These are phyloP conservation scores for Cicer bijugum DNA, from an alignment of 306 rosid genomes.

Conservation along the genomic window DNA sequence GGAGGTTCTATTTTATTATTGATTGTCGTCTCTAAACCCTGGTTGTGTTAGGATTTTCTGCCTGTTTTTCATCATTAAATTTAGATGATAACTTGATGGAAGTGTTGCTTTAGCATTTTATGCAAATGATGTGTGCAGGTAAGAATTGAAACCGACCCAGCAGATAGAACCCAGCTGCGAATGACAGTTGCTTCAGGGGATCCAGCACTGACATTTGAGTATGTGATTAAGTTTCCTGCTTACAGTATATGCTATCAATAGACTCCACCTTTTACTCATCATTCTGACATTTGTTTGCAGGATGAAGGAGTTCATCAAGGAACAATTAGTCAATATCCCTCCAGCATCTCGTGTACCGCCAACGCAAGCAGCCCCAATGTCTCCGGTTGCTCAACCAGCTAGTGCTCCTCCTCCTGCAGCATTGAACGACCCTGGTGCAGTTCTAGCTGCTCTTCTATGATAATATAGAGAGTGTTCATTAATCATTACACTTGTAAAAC, in stretches of 20 bases:
- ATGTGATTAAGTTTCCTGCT: constrained; percentile 49
- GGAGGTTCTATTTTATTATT: not conserved
- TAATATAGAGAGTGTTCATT: constrained; percentile 51
- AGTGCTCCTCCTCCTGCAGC: constrained; percentile 52
- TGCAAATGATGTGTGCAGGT: constrained; percentile 54
- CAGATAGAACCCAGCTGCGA: constrained; percentile 97
- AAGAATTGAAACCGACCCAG: constrained; percentile 97
- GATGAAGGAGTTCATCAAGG: constrained; percentile 95
- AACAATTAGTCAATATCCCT: constrained; percentile 76
- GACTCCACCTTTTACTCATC: not conserved
- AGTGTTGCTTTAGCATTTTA: constrained; percentile 36
- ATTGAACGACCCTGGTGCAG: constrained; percentile 87
- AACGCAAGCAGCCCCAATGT: constrained; percentile 53
- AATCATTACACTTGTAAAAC: constrained; percentile 57
- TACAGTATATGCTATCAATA: not conserved
- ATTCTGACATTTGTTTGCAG: constrained; percentile 55
- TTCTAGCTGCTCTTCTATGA: constrained; percentile 94
- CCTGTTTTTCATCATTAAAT: constrained; percentile 30
- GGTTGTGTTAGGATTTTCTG: not conserved
- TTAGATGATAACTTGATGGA: constrained; percentile 19
- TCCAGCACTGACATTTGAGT: constrained; percentile 85
- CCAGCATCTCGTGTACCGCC: constrained; percentile 53
- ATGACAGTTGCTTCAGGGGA: constrained; percentile 99
- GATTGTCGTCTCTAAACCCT: not conserved
- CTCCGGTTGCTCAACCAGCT: constrained; percentile 61